Base-by-base conservation (phyloP, 345 rosid species). In the Excoecaria cochinchinensis region DNA sequence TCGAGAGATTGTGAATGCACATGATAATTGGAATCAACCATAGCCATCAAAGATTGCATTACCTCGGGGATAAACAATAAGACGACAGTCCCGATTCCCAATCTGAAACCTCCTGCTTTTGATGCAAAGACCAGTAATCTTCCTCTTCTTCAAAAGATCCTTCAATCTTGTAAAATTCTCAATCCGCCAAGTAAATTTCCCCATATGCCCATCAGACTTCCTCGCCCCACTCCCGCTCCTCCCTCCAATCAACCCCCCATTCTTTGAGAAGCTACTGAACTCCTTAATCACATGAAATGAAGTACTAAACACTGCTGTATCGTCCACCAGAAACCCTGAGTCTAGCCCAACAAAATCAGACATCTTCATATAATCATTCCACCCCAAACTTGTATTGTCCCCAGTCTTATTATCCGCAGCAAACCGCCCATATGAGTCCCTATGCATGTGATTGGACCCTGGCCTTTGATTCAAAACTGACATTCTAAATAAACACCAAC, bases 401-500 rank as follows among this genome's bases (percentile, higher is more conserved):
- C 99, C 99, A 42, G 90, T 93, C 88, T 93, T 93, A 67, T 91
- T 95, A 78, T 93, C 99, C 0, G 92, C 96, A 0, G 97, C 96
- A 85, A 95, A 89, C 79, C 98, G 89, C 17, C 99, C 99, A 78
- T 93, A 95, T 0, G 97, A 93, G 72, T 95, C 99, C 25, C 97
- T 87, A 62, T 93, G 99, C 94, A 90, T 89, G 76, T 95, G 99
- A 82, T 89, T 87, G 19, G 84, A 87, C 11, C 98, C 98, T 7
- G 93, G 95, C 83, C 85, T 95, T 71, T 91, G 99, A 71, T 93
- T 95, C 89, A 95, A 81, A 57, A 89, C 92, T 0, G 99, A 96
- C 97, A 96, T 96, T 78, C 99, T 83, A 84, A 96, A 96, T 79
- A 96, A 87, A 84, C 99, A 96, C 99, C 99, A 96, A 78, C 99